Evolutionary conservation across 1,139 yeast genomes (phyloP).

Genomic region (Geotrichum armillariae): DNA sequence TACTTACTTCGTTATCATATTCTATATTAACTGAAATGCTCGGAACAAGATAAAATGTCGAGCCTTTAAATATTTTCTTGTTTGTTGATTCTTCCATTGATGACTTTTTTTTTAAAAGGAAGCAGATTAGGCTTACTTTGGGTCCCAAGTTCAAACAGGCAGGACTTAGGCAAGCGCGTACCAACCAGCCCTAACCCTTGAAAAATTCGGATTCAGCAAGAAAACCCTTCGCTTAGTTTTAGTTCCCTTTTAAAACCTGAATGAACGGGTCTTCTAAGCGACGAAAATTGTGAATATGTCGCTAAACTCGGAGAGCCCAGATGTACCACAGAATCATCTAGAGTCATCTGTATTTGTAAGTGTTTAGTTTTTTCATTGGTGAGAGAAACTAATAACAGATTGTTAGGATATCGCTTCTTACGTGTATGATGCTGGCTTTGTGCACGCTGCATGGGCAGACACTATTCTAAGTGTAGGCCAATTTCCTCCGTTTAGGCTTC

Average conservation of each 20-base stretch:
- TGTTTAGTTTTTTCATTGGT: too few species aligned
- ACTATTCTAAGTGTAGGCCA: slow-evolving; percentile 33
- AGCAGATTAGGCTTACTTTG: neutral
- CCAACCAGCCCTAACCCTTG: neutral
- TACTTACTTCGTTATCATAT: neutral
- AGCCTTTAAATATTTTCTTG: neutral
- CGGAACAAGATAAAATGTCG: neutral
- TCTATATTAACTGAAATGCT: too few species aligned
- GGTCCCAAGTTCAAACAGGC: neutral
- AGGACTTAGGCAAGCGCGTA: neutral
- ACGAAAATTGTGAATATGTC: neutral
- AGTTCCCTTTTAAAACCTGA: neutral
- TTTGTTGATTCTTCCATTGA: neutral
- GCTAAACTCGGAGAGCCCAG: slow-evolving; percentile 1
- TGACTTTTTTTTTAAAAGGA: neutral
- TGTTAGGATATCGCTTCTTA: slow-evolving; percentile 32
- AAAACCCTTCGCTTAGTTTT: neutral
- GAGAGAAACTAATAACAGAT: neutral
- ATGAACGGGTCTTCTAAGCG: neutral
- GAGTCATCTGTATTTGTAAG: slow-evolving; percentile 1
- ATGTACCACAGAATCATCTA: neutral
- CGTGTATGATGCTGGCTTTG: slow-evolving; percentile 38
- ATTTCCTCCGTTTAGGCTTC: slow-evolving; percentile 35
- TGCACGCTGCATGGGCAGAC: slow-evolving; percentile 42
- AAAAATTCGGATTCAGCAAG: neutral